phyloP scores from a whole-genome alignment of 1,284 basidiomycete species.

The Violaceomyces palustris region DNA sequence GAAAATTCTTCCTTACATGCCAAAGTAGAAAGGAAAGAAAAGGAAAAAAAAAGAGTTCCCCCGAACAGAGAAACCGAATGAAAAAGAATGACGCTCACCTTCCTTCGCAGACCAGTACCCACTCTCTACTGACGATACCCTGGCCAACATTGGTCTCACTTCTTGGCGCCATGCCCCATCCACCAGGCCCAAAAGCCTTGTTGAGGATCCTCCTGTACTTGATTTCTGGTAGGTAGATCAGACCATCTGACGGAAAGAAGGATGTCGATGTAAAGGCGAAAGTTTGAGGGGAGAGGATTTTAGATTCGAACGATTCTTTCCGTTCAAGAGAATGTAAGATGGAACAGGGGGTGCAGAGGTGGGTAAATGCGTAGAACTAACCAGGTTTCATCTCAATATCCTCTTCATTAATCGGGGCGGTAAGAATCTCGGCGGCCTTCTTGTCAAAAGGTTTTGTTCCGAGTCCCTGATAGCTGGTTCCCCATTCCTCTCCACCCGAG shows the following conservation, averaged over 20 bases:
- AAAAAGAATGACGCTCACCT: too few relatives aligned
- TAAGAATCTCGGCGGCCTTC: constrained; percentile 68
- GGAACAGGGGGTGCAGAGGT: background rate
- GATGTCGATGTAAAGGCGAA: background rate
- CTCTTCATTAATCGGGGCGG: constrained; percentile 67
- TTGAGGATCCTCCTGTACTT: constrained; percentile 94
- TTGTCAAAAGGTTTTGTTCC: constrained; percentile 71
- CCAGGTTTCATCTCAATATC: constrained; percentile 92
- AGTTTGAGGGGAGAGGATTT: too few relatives aligned
- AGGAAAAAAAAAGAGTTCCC: constrained; percentile 1
- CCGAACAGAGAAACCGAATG: too few relatives aligned
- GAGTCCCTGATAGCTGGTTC: constrained; percentile 76
- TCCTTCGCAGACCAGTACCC: constrained; percentile 88
- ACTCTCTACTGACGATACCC: constrained; percentile 84
- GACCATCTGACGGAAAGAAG: constrained; percentile 64
- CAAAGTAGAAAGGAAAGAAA: too few relatives aligned
- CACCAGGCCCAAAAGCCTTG: constrained; percentile 90
- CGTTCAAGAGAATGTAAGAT: too few relatives aligned
- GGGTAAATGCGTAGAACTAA: constrained; percentile 2
- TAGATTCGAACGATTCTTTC: too few relatives aligned
- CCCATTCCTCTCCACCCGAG: constrained; percentile 69
- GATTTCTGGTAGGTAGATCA: constrained; percentile 94
- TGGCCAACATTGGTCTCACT: constrained; percentile 73
- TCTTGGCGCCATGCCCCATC: constrained; percentile 91
- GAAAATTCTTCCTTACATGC: too few relatives aligned